These are phyloP conservation scores for Wickerhamomyces canadensis DNA, from an alignment of 805 yeast species.

Conservation along the genomic window DNA sequence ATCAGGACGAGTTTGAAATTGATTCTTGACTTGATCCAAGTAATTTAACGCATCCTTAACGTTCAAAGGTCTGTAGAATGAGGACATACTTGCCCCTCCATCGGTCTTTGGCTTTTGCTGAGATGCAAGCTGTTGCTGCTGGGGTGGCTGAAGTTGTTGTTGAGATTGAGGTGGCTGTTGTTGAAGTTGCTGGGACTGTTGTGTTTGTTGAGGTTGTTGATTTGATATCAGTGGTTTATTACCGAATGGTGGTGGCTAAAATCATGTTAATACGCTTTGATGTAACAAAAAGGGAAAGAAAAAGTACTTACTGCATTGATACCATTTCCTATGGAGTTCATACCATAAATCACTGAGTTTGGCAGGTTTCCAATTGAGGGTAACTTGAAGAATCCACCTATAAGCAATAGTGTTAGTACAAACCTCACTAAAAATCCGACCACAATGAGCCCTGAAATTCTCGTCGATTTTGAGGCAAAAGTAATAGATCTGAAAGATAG, in stretches of 20 bases:
- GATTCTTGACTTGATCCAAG: constrained; percentile 91
- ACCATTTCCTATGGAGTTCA: constrained; percentile 13
- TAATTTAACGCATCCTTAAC: constrained; percentile 95
- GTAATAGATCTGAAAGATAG: no score
- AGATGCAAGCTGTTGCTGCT: constrained; percentile 4
- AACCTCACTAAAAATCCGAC: background rate
- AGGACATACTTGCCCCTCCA: constrained; percentile 5
- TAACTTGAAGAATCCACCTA: constrained; percentile 18
- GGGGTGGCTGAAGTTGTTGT: constrained; percentile 8
- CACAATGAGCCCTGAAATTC: background rate
- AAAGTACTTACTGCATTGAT: constrained; percentile 10
- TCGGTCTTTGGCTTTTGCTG: constrained; percentile 16
- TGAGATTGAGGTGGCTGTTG: constrained; percentile 15
- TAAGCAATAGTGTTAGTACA: constrained; percentile 11
- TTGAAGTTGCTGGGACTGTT: constrained; percentile 17
- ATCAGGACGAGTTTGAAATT: constrained; percentile 88
- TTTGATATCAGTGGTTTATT: constrained; percentile 1
- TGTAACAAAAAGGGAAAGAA: background rate
- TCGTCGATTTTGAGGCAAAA: no score
- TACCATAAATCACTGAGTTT: constrained; percentile 12
- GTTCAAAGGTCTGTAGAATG: constrained; percentile 71
- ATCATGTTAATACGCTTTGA: background rate
- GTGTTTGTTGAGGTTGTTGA: constrained; percentile 13
- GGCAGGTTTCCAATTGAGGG: constrained; percentile 19
- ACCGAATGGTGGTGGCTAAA: constrained; percentile 11